Evolutionary conservation across 306 rosid genomes (phyloP).

Genomic region (Vigna unguiculata): DNA sequence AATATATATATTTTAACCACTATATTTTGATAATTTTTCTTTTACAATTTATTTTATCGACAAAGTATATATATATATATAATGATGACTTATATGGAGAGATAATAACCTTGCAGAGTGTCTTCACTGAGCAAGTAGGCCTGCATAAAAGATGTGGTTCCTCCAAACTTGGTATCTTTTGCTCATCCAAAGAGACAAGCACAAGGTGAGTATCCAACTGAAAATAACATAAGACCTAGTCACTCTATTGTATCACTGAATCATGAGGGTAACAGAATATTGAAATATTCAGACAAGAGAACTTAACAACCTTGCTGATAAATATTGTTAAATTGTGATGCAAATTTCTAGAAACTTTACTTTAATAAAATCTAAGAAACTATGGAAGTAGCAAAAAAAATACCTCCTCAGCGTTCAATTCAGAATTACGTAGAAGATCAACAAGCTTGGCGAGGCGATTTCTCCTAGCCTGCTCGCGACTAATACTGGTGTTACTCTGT

Average conservation of each 20-base stretch:
- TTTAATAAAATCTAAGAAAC: too few species aligned
- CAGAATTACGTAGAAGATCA: slow-evolving; percentile 60
- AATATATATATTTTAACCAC: too few species aligned
- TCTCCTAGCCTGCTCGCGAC: slow-evolving; percentile 60
- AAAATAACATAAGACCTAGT: slow-evolving; percentile 27
- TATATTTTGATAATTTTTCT: too few species aligned
- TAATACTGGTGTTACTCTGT: slow-evolving; percentile 67
- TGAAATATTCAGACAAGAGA: too few species aligned
- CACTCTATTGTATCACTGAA: slow-evolving; percentile 16
- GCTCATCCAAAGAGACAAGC: slow-evolving; percentile 71
- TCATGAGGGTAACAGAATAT: too few species aligned
- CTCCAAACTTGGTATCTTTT: slow-evolving; percentile 60
- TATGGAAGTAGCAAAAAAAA: background rate
- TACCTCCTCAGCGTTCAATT: slow-evolving; percentile 56
- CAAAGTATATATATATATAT: too few species aligned
- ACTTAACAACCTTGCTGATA: slow-evolving; percentile 13
- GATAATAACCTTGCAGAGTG: slow-evolving; percentile 62
- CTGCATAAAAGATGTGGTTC: slow-evolving; percentile 67
- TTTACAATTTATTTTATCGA: too few species aligned
- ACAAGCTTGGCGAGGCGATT: slow-evolving; percentile 64
- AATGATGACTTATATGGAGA: slow-evolving; percentile 7
- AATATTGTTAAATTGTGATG: too few species aligned
- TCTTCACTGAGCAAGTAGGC: slow-evolving; percentile 60
- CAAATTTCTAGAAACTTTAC: too few species aligned
- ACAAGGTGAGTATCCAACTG: slow-evolving; percentile 61